Base-by-base conservation (phyloP, 768 basidiomycete species). In the Hericium rajendrae region DNA sequence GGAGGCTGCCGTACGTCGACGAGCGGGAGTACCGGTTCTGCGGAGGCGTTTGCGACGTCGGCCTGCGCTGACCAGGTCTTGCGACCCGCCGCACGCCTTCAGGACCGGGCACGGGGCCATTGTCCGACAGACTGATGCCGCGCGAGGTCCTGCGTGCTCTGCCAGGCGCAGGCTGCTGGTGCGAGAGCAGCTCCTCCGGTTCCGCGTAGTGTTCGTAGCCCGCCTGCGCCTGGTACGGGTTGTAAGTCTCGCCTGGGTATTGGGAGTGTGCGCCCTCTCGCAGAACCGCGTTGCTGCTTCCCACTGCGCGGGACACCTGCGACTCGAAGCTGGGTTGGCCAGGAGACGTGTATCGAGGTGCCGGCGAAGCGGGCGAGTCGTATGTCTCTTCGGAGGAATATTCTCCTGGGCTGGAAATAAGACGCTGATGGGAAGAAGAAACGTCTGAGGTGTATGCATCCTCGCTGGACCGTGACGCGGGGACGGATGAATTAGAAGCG, bases 71-170 rank as follows among this genome's bases (percentile, higher is more conserved):
- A 9, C 74, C 66, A 50, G 78, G 82, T 64, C 89, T 75, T 50
- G 88, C 80, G 26, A 94, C 88, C 57, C 92, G 73, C 41, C 91
- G 80, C 26, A 93, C 92, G 54, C 87, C 86, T 16, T 88, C 84
- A 9, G 83, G 79, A 38, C 80, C 80, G 41, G 88, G 85, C 2
- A 94, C 88, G 40, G 91, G 91, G 13, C 94, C 94, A 64, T 81
- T 73, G 62, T 97, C 94, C 55, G 80, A 81, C 56, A 97, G 71
- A 48, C 85, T 85, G 51, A 97, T 78, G 22, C 94, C 91, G 11
- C 88, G 80, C 5, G 52, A 49, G 43, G 59, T 60, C 57, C 26
- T 56, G 26, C 24, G 32, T 51, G 49, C 59, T 52, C 56, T 56
- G 51, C 51, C 58, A 37, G 54, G 59, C 40, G 50, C 57, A 41